phyloP scores from a whole-genome alignment of 2,329 filamentous ascomycete species.

The Triangularia verruculosa region DNA sequence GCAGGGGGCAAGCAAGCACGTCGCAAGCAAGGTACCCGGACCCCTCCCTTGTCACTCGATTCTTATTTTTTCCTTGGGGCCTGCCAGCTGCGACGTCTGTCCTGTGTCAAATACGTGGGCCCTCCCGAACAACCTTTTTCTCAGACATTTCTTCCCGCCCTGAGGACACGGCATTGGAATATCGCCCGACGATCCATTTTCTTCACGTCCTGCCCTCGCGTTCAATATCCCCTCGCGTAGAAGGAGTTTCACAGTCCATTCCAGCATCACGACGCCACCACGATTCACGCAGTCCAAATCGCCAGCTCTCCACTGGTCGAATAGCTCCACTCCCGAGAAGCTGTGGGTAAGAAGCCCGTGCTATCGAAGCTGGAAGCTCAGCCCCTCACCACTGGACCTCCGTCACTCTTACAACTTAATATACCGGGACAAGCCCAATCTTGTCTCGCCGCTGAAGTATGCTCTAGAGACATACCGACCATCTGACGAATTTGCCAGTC shows the following conservation, averaged over 20 bases:
- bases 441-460: constrained; percentile 17
- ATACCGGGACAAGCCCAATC: neutral
- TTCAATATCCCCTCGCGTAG: neutral
- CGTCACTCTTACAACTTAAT: neutral
- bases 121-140: constrained; percentile 18
- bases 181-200: constrained; percentile 9
- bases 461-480: constrained; percentile 17
- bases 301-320: neutral
- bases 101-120: constrained; percentile 22
- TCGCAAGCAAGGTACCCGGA: constrained; percentile 24
- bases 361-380: neutral
- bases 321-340: neutral
- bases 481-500: constrained; percentile 14
- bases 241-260: neutral
- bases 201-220: neutral
- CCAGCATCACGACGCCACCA: neutral
- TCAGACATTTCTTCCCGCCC: constrained; percentile 21
- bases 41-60: constrained; percentile 18
- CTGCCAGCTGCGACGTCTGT: constrained; percentile 9
- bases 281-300: neutral
- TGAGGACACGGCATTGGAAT: constrained; percentile 13
- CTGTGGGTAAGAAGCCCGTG: constrained; percentile 3
- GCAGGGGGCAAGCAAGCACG: constrained; percentile 4
- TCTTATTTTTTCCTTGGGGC: constrained; percentile 15
- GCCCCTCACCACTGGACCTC: neutral